Evolutionary conservation across 768 basidiomycete genomes (phyloP).

Genomic region (Coprinopsis marcescibilis): DNA sequence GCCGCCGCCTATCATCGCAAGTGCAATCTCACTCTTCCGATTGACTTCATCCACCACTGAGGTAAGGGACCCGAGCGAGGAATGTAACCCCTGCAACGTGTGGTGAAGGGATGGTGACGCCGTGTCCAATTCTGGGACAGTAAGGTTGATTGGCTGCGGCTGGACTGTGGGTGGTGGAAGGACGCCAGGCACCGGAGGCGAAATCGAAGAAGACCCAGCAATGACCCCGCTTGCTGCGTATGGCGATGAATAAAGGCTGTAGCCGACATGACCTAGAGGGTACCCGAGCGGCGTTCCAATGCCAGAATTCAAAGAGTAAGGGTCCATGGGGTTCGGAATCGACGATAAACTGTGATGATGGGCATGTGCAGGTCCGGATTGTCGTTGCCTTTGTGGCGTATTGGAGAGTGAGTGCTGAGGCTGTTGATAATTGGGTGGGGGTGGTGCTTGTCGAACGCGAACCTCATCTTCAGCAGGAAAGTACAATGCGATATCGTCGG

Average conservation of each 20-base stretch:
- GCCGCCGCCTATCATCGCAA: constrained; percentile 10
- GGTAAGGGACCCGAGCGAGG: constrained; percentile 10
- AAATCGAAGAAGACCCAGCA: not conserved
- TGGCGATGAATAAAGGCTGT: no score
- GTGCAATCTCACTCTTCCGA: constrained; percentile 13
- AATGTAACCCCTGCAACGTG: constrained; percentile 12
- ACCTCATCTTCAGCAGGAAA: constrained; percentile 9
- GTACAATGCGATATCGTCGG: constrained; percentile 6
- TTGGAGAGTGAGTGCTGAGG: not conserved
- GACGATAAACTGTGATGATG: constrained; percentile 9
- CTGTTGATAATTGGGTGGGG: not conserved
- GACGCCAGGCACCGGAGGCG: not conserved
- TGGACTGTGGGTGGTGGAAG: not conserved
- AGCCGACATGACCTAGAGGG: no score
- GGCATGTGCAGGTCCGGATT: constrained; percentile 1
- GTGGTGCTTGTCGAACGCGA: constrained; percentile 2
- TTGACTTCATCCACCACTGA: constrained; percentile 11
- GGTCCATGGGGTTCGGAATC: not conserved
- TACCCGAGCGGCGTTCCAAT: no score
- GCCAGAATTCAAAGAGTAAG: no score
- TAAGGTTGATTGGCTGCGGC: not conserved
- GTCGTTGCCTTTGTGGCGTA: not conserved
- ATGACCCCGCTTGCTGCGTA: no score
- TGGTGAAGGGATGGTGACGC: constrained; percentile 3
- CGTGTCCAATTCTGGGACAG: constrained; percentile 4